These are phyloP conservation scores for Globisporangium cystogenes DNA, from an alignment of 352 stramenopile species.

Conservation along the genomic window DNA sequence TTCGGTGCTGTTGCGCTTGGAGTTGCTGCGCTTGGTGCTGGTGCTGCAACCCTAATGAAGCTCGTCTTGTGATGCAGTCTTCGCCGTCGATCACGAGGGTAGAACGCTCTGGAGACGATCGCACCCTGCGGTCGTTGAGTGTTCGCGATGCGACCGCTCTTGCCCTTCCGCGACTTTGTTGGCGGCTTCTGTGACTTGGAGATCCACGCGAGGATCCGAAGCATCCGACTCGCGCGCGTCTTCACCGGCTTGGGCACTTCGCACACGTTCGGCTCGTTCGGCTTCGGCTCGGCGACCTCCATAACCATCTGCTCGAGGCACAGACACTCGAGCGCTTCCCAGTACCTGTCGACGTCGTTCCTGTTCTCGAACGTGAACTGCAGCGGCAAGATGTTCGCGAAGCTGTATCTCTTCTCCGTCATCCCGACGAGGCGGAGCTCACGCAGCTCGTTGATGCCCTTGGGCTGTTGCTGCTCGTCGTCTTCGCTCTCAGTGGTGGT, in stretches of 20 bases:
- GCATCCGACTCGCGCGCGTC: slow-evolving; percentile 59
- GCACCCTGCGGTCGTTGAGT: slow-evolving; percentile 29
- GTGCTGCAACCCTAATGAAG: not conserved
- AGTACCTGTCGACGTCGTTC: slow-evolving; percentile 57
- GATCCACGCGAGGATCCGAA: slow-evolving; percentile 69
- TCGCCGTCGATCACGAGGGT: slow-evolving; percentile 10
- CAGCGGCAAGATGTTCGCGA: slow-evolving; percentile 48
- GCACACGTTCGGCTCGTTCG: slow-evolving; percentile 49
- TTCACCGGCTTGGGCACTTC: slow-evolving; percentile 56
- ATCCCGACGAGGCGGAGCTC: slow-evolving; percentile 51
- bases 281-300: slow-evolving; percentile 51
- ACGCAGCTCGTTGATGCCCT: slow-evolving; percentile 19
- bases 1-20: slow-evolving; percentile 13
- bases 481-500: not conserved
- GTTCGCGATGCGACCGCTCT: not conserved
- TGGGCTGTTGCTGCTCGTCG: not conserved
- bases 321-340: slow-evolving; percentile 74
- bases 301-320: slow-evolving; percentile 79
- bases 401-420: slow-evolving; percentile 70
- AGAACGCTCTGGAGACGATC: slow-evolving; percentile 59
- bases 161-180: slow-evolving; percentile 7
- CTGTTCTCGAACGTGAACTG: slow-evolving; percentile 35
- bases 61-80: not conserved
- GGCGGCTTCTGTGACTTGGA: slow-evolving; percentile 47
- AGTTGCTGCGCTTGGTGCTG: too few relatives aligned